Evolutionary conservation across 331 rosid genomes (phyloP).

Genomic region (Malus hybrid): DNA sequence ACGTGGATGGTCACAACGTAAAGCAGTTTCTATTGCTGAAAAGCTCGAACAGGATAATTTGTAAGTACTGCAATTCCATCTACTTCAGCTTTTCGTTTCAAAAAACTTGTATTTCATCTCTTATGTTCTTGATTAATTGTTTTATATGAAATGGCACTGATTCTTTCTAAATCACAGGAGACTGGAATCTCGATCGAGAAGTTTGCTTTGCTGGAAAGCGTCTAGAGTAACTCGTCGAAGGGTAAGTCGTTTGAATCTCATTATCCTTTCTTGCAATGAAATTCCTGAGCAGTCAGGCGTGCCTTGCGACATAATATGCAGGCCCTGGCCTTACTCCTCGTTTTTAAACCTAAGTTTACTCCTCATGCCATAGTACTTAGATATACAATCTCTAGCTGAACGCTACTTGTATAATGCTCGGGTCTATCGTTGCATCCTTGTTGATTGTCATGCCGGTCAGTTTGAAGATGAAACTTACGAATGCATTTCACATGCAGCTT

Average conservation of each 20-base stretch:
- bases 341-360: background rate
- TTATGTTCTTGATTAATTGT: background rate
- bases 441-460: background rate
- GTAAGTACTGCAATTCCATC: conserved; percentile 42
- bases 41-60: conserved; percentile 96
- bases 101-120: background rate
- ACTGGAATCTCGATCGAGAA: conserved; percentile 91
- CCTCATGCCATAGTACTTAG: background rate
- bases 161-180: conserved; percentile 47
- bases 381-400: background rate
- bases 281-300: background rate
- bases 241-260: conserved; percentile 35
- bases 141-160: conserved; percentile 5
- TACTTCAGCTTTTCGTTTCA: background rate
- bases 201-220: conserved; percentile 86
- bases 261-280: background rate
- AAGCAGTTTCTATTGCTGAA: conserved; percentile 96
- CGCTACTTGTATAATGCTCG: background rate
- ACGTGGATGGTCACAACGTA: conserved; percentile 79
- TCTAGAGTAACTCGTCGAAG: conserved; percentile 66
- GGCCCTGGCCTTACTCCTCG: background rate
- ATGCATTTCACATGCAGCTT: conserved; percentile 54
- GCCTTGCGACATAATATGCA: background rate
- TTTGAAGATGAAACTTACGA: conserved; percentile 12
- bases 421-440: background rate